Evolutionary conservation across 768 basidiomycete genomes (phyloP).

Genomic region (Atractiella rhizophila): DNA sequence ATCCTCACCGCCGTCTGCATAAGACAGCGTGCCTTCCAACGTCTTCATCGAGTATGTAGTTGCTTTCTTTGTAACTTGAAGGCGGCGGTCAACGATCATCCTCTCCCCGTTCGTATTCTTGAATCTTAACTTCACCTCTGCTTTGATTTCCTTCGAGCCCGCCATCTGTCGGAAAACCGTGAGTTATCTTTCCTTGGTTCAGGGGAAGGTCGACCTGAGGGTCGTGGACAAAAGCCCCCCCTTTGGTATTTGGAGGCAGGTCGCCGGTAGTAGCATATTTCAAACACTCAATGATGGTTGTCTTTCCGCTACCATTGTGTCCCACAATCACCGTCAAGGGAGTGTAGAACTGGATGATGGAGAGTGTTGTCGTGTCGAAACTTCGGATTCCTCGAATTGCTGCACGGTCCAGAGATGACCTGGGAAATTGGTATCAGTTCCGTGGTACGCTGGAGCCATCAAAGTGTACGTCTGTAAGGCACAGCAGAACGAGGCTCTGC

Average conservation of each 20-base stretch:
- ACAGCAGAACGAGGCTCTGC: too few species aligned
- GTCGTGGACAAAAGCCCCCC: conserved; percentile 96
- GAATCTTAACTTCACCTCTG: conserved; percentile 87
- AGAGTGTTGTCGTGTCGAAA: conserved; percentile 81
- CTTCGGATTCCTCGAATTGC: too few species aligned
- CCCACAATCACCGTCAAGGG: conserved; percentile 92
- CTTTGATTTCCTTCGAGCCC: conserved; percentile 95
- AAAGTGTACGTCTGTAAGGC: too few species aligned
- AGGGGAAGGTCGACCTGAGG: conserved; percentile 34
- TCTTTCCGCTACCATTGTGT: conserved; percentile 95
- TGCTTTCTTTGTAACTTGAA: conserved; percentile 74
- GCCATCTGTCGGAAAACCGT: conserved; percentile 36
- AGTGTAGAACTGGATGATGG: conserved; percentile 86
- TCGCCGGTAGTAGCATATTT: conserved; percentile 98
- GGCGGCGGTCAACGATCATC: conserved; percentile 71
- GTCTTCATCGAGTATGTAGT: conserved; percentile 75
- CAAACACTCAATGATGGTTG: conserved; percentile 96
- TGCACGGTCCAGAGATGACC: too few species aligned
- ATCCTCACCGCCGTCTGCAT: conserved; percentile 39
- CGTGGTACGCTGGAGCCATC: too few species aligned
- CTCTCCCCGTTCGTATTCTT: conserved; percentile 61
- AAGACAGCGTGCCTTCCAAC: conserved; percentile 61
- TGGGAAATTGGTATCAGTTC: too few species aligned
- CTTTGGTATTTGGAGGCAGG: conserved; percentile 86
- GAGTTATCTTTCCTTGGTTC: background rate